phyloP scores from a whole-genome alignment of 2,329 filamentous ascomycete species.

The Ophiostoma populinum region DNA sequence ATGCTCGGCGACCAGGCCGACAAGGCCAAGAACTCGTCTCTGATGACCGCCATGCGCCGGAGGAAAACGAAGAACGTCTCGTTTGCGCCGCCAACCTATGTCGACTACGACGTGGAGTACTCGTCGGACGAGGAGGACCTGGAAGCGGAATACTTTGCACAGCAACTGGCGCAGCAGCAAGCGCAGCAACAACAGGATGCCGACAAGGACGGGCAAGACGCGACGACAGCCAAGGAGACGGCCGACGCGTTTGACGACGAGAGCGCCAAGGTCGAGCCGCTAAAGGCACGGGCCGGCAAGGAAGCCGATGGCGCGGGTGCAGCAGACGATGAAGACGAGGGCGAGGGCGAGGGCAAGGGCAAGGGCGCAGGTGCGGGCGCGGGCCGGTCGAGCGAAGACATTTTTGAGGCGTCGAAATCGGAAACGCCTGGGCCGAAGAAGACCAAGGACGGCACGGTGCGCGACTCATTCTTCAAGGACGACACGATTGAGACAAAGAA shows the following conservation, averaged over 20 bases:
- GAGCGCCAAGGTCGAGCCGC: conserved; percentile 35
- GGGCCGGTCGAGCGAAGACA: conserved; percentile 46
- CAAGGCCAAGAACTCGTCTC: conserved; percentile 64
- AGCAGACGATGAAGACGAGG: conserved; percentile 17
- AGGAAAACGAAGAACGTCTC: conserved; percentile 74
- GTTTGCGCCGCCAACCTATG: conserved; percentile 71
- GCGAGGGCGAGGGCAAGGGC: conserved; percentile 19
- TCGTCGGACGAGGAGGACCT: conserved; percentile 56
- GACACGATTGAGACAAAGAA: conserved; percentile 92
- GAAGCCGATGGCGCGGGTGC: conserved; percentile 16
- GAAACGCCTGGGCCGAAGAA: conserved; percentile 33
- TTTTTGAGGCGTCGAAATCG: conserved; percentile 33
- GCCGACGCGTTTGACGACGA: conserved; percentile 23
- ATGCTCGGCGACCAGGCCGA: conserved; percentile 50
- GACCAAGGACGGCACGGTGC: conserved; percentile 69
- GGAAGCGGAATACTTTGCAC: conserved; percentile 20
- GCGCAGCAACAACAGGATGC: conserved; percentile 13
- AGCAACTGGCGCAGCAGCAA: conserved; percentile 16
- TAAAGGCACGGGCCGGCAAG: conserved; percentile 30
- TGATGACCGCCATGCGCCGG: conserved; percentile 69
- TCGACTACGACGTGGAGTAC: conserved; percentile 77
- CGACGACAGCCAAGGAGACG: conserved; percentile 12
- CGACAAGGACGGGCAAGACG: conserved; percentile 14
- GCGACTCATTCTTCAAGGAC: conserved; percentile 95
- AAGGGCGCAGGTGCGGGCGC: conserved; percentile 11